Base-by-base conservation (phyloP, 768 basidiomycete species). In the Cyclocybe cylindracea region DNA sequence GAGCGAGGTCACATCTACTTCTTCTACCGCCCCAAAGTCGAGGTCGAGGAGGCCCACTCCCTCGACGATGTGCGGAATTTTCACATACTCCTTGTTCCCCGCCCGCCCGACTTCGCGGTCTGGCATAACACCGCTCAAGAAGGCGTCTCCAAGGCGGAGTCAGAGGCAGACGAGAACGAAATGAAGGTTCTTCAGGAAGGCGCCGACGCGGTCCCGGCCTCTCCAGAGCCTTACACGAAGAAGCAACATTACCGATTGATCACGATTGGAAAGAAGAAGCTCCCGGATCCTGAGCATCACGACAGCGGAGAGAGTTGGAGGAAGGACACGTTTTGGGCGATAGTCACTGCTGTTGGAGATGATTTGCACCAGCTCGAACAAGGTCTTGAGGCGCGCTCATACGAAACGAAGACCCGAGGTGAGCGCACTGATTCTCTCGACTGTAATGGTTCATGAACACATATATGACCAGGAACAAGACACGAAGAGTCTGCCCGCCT, bases 351-450 rank as follows among this genome's bases (percentile, higher is more conserved):
- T 3, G 70, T 83, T 8, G 81, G 83, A 1, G 76, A 83, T 35
- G 76, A 86, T 58, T 60, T 84, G 13, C 64, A 67, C 36, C 61
- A 60, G 19, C 60, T 85, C 19, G 78, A 80, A 56, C 67, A 75
- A 46, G 77, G 77, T 0, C 57, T 86, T 9, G 80, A 78, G 0
- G 72, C 69, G 42, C 79, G 76, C 60, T 70, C 70, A 2, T 85
- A 84, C 57, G 78, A 84, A 58, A 87, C 85, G 0, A 84, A 84
- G 64, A 86, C 84, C 7, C 68, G 77, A 64, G 82, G 82, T 80
- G 34, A 34, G 67, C 59, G 4, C 5, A 31, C 19, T 18, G 35
- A 14, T 16, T 32, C 13, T 16, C 6, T 5, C 41, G 5, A 13
- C 29, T 10, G 4, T 36, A 4, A 19, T 31, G 10, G 35, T 40